Evolutionary conservation across 2,329 filamentous ascomycete genomes (phyloP), one percentile per base, ranked within the genome.

Genomic region (Aulographum hederae): DNA sequence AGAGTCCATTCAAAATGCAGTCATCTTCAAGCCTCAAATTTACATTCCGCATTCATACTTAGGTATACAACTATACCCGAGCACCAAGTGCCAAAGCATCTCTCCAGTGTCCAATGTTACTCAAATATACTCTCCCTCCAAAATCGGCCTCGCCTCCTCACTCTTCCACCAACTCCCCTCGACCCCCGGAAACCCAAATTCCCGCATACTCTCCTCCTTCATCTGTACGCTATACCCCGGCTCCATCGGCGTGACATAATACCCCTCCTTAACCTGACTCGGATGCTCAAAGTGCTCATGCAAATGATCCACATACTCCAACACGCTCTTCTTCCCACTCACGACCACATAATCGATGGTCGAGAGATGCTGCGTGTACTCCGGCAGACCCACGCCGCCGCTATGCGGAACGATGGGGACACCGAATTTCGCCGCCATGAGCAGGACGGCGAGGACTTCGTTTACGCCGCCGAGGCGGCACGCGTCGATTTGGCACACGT

Each of bases 321-420:
- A 60, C 29, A 93, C 70, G 16, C 73, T 80, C 48, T 73, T 67
- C 63, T 84, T 79, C 13, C 79, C 84, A 38, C 67, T 77, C 2
- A 93, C 81, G 28, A 76, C 77, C 3, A 93, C 79, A 45, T 93
- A 93, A 56, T 94, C 85, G 42, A 94, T 89, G 11, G 82, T 92
- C 55, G 73, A 81, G 38, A 93, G 57, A 56, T 93, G 84, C 61
- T 92, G 81, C 0, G 85, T 93, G 60, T 93, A 93, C 56, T 94
- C 85, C 23, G 84, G 82, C 39, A 94, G 63, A 4, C 84, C 85
- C 2, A 94, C 84, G 41, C 84, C 84, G 14, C 85, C 84, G 1
- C 74, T 81, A 58, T 93, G 84, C 1, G 85, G 84, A 4, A 93
- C 82, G 42, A 92, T 76, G 11, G 84, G 84, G 3, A 92, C 67